Evolutionary conservation across 305 asterid species (phyloP).

Genomic region (Fraxinus sp.): DNA sequence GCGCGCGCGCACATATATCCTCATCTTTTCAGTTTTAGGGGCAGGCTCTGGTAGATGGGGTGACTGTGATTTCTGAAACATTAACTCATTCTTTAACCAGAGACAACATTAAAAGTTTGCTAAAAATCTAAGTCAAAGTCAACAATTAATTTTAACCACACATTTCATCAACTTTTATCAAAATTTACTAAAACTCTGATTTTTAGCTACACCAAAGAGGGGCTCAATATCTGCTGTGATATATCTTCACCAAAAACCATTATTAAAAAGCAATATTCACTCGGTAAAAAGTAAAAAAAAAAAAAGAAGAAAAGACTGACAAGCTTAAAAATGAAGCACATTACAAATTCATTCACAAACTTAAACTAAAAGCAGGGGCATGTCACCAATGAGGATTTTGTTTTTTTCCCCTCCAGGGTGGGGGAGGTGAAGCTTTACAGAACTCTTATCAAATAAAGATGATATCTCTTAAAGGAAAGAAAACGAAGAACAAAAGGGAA

Average conservation of each 20-base stretch:
- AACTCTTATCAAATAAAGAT: background rate
- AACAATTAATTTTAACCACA: background rate
- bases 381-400: background rate
- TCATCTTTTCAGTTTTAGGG: slow-evolving; percentile 20
- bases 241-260: background rate
- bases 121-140: no score
- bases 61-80: slow-evolving; percentile 1
- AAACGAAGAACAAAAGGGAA: background rate
- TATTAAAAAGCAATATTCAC: background rate
- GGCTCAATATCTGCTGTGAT: background rate
- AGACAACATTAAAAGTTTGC: background rate
- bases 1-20: no score
- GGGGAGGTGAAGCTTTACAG: background rate
- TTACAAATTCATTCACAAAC: background rate
- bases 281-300: background rate
- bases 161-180: background rate
- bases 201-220: background rate
- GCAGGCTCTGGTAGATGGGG: slow-evolving; percentile 7
- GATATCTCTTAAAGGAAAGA: background rate
- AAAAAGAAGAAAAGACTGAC: background rate
- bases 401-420: background rate
- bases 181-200: no score
- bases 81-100: background rate
- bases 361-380: background rate
- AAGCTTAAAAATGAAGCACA: background rate